Evolutionary conservation across 1,139 yeast genomes (phyloP), one percentile per base, ranked within the genome.

Genomic region (Nadsonia starkeyi-henricii): DNA sequence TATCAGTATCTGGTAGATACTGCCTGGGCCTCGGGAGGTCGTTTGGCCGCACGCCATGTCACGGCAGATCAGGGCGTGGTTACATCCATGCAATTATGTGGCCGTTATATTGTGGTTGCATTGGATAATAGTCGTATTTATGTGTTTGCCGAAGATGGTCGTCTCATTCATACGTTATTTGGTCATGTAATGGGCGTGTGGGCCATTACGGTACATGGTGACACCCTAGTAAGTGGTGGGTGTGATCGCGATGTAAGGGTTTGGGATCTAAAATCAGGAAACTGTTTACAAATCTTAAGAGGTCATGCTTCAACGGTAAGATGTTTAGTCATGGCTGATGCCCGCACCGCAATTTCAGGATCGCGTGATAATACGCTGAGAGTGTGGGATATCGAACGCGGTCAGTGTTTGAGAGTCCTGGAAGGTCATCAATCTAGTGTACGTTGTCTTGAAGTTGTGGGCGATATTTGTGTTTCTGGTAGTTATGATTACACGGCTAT

Each of bases 151-250:
- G 72, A 75, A 44, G 81, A 83, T n/a, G 96, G 96, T 2, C 70
- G 74, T 47, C 69, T 83, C 49, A 59, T 82, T n/a, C 72, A 78
- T 46, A 81, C 84, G 1, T 69, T 89, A 46, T 74, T 75, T 51
- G 97, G 97, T 4, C 97, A 91, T 60, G 95, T 85, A 51, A 95
- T 96, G 59, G 97, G 97, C 43, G 97, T 91, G 12, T 91, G 98
- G 98, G 96, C 97, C 1, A 71, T 89, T 60, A 85, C 88, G 58
- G 82, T 86, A 58, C 73, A 73, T 50, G 86, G 85, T 2, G 79
- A 84, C 61, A 81, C 86, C 8, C 68, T 88, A 37, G 93, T 86
- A 0, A 80, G 89, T 57, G 96, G 96, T 0, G 85, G 95, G 2
- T 86, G 96, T 19, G 96, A 88, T 63, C 73, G 95, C 54, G 82